These are phyloP conservation scores for Phytopythium litorale DNA, from an alignment of 352 stramenopile genomes.

Conservation along the genomic window DNA sequence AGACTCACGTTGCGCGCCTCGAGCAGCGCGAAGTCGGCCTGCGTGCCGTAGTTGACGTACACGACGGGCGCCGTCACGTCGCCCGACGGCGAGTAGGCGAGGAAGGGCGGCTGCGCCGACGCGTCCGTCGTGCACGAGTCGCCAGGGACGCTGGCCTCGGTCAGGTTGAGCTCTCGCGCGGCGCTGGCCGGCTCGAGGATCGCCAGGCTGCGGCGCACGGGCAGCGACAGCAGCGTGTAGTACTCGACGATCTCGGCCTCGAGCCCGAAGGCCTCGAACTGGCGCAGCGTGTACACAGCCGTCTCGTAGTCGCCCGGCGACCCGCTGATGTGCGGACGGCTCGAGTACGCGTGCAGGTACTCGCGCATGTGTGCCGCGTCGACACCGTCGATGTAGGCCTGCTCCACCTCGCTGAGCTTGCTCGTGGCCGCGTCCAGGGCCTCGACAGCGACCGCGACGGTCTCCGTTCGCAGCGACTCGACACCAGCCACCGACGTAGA, in stretches of 20 bases:
- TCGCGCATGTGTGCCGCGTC: conserved; percentile 8
- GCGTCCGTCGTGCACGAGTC: conserved; percentile 49
- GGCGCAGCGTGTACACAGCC: conserved; percentile 25
- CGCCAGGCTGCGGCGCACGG: conserved; percentile 19
- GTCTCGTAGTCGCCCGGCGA: conserved; percentile 28
- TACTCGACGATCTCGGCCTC: conserved; percentile 44
- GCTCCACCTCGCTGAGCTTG: conserved; percentile 13
- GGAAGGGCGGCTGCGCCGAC: conserved; percentile 66
- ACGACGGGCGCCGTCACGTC: conserved; percentile 59
- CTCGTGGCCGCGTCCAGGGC: not conserved
- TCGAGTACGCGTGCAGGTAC: conserved; percentile 11
- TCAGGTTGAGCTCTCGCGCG: conserved; percentile 34
- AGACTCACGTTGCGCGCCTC: conserved; percentile 46
- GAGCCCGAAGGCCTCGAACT: conserved; percentile 38
- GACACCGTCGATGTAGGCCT: conserved; percentile 15
- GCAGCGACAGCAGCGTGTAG: conserved; percentile 49
- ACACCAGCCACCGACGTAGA: not conserved
- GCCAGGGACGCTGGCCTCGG: conserved; percentile 44
- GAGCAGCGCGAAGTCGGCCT: conserved; percentile 72
- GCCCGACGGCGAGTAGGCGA: conserved; percentile 76
- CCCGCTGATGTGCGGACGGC: conserved; percentile 22
- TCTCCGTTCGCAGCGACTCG: not conserved
- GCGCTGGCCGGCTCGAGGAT: conserved; percentile 22
- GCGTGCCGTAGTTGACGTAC: conserved; percentile 85
- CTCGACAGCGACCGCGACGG: not conserved